phyloP scores from a whole-genome alignment of 2,329 filamentous ascomycete genomes.

The Huntiella abstrusa region DNA sequence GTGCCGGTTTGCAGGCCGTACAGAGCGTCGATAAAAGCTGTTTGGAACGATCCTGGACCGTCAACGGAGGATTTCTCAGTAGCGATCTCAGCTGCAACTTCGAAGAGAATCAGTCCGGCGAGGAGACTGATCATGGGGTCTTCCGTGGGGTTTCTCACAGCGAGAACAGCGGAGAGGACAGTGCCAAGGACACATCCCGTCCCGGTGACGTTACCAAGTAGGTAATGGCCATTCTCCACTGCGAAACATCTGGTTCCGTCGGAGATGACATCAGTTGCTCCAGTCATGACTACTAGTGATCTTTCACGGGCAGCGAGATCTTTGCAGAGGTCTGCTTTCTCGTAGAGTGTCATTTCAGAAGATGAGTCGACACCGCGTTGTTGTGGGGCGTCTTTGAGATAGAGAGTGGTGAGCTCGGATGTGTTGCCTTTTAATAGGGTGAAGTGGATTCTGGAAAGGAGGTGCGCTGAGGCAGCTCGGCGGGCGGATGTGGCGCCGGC shows the following conservation, averaged over 20 bases:
- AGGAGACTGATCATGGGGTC: slow-evolving; percentile 57
- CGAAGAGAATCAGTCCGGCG: slow-evolving; percentile 58
- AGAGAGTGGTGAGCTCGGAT: slow-evolving; percentile 61
- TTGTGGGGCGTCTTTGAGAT: slow-evolving; percentile 26
- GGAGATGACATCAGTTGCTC: slow-evolving; percentile 55
- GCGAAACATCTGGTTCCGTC: slow-evolving; percentile 51
- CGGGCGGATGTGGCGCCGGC: slow-evolving; percentile 66
- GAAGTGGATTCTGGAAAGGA: slow-evolving; percentile 59
- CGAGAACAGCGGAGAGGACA: slow-evolving; percentile 44
- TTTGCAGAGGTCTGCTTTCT: slow-evolving; percentile 42
- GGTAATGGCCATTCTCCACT: slow-evolving; percentile 57
- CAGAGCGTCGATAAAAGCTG: slow-evolving; percentile 62
- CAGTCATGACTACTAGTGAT: slow-evolving; percentile 63
- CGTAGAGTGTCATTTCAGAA: slow-evolving; percentile 31
- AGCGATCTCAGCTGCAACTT: slow-evolving; percentile 50
- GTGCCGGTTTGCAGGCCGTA: slow-evolving; percentile 31
- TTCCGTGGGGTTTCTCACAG: slow-evolving; percentile 24
- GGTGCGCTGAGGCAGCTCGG: slow-evolving; percentile 46
- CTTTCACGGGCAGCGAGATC: slow-evolving; percentile 48
- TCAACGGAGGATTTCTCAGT: slow-evolving; percentile 45
- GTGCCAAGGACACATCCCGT: slow-evolving; percentile 78
- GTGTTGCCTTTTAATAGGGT: slow-evolving; percentile 90
- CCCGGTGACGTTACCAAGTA: slow-evolving; percentile 53
- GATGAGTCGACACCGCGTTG: slow-evolving; percentile 77
- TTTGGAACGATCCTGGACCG: slow-evolving; percentile 74